Base-by-base conservation (phyloP, 192 early-diverging fungal species). In the Backusella sp. region DNA sequence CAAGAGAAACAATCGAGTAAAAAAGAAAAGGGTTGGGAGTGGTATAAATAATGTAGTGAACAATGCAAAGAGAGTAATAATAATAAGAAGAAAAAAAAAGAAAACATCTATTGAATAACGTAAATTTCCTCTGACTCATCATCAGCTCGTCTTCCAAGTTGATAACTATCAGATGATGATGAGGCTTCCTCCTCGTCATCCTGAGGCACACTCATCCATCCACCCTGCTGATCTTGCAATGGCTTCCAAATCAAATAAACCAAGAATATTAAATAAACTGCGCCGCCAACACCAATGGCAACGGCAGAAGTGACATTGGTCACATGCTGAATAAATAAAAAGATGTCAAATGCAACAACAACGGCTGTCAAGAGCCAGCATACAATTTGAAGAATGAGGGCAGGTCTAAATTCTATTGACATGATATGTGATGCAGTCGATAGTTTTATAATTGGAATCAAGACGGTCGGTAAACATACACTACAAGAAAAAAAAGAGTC, bases 381-480 rank as follows among this genome's bases (percentile, higher is more conserved):
- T 46, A 59, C 30, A 11, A 49, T 23, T n/a, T 76, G 75, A 14
- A 56, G 11, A 49, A 53, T 19, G 12, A 39, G n/a, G 0, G 75
- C 49, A 9, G 65, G 68, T 59, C 75, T 41, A 44, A 70, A 70
- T 70, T 70, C 75, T 21, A 46, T 32, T 37, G 75, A 42, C 21
- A 70, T 19, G n/a, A 76, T 23, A 41, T 35, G 19, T 19, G 68
- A 37, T 5, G 68, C 69, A 12, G n/a, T 68, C 4, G 75, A 76
- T 70, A 70, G 26, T 39, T 70, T 76, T 23, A 76, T 68, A 53
- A 76, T 76, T 41, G 67, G 75, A 32, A 74, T 74, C n/a, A 74
- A 30, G 3, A 74, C 73, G 4, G 73, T 74, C 23, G 73, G 73
- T 42, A 74, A 46, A 44, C 73, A 74, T 5, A 74, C 62, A 68